Percentiles rank a stretch among this genome's conserved stretches.
Evolutionary conservation across 139 green algal genomes (phyloP).

Genomic region (Edaphochlamys debaryana): DNA sequence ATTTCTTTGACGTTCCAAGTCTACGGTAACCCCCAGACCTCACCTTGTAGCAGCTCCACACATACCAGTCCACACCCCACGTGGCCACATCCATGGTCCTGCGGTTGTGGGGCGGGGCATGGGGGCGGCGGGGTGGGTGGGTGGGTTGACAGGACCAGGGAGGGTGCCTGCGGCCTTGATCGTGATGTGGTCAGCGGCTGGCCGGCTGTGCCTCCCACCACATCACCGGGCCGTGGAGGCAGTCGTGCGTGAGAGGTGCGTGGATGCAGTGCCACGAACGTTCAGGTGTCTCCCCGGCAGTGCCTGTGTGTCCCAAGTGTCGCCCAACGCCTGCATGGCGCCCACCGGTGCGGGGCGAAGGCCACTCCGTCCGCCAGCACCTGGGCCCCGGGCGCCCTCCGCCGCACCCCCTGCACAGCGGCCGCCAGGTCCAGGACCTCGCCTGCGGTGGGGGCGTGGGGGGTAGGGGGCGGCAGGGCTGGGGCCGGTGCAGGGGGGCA

Average conservation of each 20-base stretch:
- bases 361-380: conserved; percentile 35
- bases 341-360: conserved; percentile 33
- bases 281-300: not conserved
- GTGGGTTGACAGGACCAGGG: too few species aligned
- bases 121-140: too few species aligned
- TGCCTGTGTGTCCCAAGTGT: too few species aligned
- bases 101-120: not conserved
- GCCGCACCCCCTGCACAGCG: conserved; percentile 8
- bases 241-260: too few species aligned
- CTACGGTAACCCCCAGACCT: too few species aligned
- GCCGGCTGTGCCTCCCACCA: too few species aligned
- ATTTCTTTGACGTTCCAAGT: too few species aligned
- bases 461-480: not conserved
- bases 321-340: not conserved
- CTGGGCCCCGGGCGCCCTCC: not conserved
- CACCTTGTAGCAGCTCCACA: conserved; percentile 37
- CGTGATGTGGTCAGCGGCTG: too few species aligned
- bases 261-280: too few species aligned
- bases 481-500: not conserved
- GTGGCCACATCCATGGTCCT: conserved; percentile 16
- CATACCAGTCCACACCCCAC: conserved; percentile 36
- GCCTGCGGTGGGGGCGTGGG: not conserved
- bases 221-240: too few species aligned
- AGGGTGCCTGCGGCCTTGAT: too few species aligned
- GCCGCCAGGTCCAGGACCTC: conserved; percentile 22